A percentile compares a stretch with the other conserved stretches of the same genome.
phyloP scores from a whole-genome alignment of 2,329 filamentous ascomycete species.

The Teratosphaeria gauchensis region DNA sequence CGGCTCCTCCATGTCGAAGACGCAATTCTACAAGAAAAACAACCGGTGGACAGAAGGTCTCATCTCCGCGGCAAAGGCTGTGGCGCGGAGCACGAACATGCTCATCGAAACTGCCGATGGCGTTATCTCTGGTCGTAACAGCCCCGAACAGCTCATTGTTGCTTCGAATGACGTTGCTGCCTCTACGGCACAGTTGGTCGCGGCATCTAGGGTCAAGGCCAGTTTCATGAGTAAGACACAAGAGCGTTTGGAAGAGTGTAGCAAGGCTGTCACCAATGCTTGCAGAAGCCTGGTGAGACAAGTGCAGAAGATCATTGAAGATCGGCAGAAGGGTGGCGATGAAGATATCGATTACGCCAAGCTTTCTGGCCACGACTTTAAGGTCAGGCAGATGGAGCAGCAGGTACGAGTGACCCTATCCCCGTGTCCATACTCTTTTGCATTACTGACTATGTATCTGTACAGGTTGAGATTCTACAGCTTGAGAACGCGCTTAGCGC shows the following conservation, averaged over 20 bases:
- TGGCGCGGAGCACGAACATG: slow-evolving; percentile 85
- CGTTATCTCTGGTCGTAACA: slow-evolving; percentile 84
- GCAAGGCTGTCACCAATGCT: slow-evolving; percentile 82
- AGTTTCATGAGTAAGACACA: slow-evolving; percentile 97
- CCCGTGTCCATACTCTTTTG: background rate
- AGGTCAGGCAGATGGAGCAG: slow-evolving; percentile 98
- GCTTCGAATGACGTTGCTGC: slow-evolving; percentile 95
- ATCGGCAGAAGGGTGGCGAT: slow-evolving; percentile 66
- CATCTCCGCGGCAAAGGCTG: slow-evolving; percentile 93
- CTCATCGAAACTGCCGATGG: slow-evolving; percentile 97
- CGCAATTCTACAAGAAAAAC: slow-evolving; percentile 99
- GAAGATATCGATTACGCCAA: slow-evolving; percentile 81
- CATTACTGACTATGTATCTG: background rate
- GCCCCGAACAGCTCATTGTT: slow-evolving; percentile 92
- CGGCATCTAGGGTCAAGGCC: slow-evolving; percentile 90
- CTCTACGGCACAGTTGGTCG: slow-evolving; percentile 91
- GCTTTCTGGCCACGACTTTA: slow-evolving; percentile 90
- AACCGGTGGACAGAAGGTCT: slow-evolving; percentile 98
- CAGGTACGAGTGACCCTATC: slow-evolving; percentile 57
- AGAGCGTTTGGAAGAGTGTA: slow-evolving; percentile 79
- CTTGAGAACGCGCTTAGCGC: slow-evolving; percentile 76
- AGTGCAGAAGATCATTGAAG: slow-evolving; percentile 87
- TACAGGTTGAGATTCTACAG: slow-evolving; percentile 89
- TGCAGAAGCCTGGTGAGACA: slow-evolving; percentile 83
- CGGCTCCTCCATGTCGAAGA: slow-evolving; percentile 62